These are phyloP conservation scores for Hirsutella thompsonii DNA, from an alignment of 2,329 filamentous ascomycete genomes.

Conservation along the genomic window DNA sequence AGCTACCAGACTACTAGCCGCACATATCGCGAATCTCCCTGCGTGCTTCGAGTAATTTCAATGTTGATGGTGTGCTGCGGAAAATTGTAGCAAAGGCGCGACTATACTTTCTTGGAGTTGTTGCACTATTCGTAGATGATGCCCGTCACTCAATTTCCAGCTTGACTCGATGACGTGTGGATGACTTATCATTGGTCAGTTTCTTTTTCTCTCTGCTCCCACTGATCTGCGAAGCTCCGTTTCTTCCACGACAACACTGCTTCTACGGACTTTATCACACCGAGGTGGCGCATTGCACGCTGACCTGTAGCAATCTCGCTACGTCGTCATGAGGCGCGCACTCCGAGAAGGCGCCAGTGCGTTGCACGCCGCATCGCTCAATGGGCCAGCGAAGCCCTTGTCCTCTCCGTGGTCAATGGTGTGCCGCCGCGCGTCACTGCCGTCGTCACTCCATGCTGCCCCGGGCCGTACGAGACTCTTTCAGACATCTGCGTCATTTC, in stretches of 20 bases:
- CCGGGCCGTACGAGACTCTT: constrained; percentile 1
- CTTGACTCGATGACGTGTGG: not conserved
- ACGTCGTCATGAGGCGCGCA: constrained; percentile 7
- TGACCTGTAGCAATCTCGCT: not conserved
- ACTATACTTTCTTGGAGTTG: too few species aligned
- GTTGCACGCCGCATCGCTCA: constrained; percentile 8
- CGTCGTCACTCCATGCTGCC: not conserved
- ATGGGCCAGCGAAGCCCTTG: not conserved
- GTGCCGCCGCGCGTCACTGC: not conserved
- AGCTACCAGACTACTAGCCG: constrained; percentile 12
- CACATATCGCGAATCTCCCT: constrained; percentile 2
- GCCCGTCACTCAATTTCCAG: not conserved
- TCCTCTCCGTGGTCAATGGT: not conserved
- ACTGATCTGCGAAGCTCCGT: too few species aligned
- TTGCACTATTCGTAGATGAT: too few species aligned
- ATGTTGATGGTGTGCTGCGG: too few species aligned
- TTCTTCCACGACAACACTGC: not conserved
- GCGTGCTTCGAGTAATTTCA: not conserved
- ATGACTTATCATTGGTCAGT: not conserved
- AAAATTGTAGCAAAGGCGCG: too few species aligned
- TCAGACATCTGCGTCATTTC: constrained; percentile 6
- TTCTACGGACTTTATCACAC: not conserved
- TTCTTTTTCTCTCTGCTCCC: not conserved
- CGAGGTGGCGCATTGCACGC: not conserved
- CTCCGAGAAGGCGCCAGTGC: constrained; percentile 9